A percentile compares a stretch with the other conserved stretches of the same genome.
These are phyloP conservation scores for Aulographum hederae DNA, from an alignment of 2,329 filamentous ascomycete species.

Conservation along the genomic window DNA sequence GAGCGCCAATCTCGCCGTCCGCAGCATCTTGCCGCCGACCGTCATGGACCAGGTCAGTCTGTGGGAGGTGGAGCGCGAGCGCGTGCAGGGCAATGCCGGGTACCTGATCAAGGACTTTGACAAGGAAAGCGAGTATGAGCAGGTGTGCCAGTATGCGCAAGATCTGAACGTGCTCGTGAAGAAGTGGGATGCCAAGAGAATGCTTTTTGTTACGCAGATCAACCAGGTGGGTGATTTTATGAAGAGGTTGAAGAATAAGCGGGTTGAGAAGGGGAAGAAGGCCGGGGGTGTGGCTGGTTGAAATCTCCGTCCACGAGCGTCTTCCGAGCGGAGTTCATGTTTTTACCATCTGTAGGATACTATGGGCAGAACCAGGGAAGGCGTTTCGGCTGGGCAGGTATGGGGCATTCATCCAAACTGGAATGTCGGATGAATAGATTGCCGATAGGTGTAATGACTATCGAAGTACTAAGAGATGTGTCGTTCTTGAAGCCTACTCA, in stretches of 20 bases:
- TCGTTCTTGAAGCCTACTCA: no score
- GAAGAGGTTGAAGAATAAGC: conserved; percentile 30
- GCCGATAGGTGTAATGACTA: no score
- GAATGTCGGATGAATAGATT: no score
- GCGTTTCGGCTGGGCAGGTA: no score
- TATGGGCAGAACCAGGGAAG: no score
- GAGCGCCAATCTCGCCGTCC: conserved; percentile 53
- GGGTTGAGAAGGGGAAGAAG: neutral
- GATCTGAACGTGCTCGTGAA: conserved; percentile 82
- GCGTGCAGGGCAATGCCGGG: conserved; percentile 68
- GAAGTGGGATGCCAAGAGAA: conserved; percentile 59
- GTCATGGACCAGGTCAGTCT: conserved; percentile 94
- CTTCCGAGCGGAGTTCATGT: no score
- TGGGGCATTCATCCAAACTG: no score
- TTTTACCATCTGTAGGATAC: no score
- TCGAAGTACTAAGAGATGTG: no score
- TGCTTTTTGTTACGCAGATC: conserved; percentile 83
- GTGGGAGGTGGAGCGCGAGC: conserved; percentile 94
- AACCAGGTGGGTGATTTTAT: conserved; percentile 78
- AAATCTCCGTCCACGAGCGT: no score
- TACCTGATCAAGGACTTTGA: conserved; percentile 85
- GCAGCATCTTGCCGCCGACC: conserved; percentile 53
- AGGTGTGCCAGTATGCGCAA: conserved; percentile 58
- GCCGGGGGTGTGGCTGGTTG: no score
- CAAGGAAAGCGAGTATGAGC: conserved; percentile 48